These are phyloP conservation scores for Paralagenidium karlingii DNA, from an alignment of 352 stramenopile genomes.

Conservation along the genomic window DNA sequence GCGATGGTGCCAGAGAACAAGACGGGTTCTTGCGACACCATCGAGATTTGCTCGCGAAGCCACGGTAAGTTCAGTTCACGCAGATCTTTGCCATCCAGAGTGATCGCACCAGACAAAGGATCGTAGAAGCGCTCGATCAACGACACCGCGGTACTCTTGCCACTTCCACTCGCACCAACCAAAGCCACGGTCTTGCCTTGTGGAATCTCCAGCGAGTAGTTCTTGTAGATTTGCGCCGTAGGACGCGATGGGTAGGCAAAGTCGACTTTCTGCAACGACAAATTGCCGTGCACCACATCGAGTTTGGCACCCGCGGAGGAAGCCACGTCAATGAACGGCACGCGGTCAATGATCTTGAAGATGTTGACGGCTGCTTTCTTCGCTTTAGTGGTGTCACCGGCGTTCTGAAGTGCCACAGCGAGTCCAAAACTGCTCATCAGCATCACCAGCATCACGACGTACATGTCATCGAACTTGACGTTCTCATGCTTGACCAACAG, in stretches of 20 bases:
- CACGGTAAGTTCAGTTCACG: slow-evolving; percentile 39
- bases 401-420: slow-evolving; percentile 31
- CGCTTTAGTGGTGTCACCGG: slow-evolving; percentile 34
- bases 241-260: slow-evolving; percentile 87
- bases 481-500: slow-evolving; percentile 21
- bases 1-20: slow-evolving; percentile 67
- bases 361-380: slow-evolving; percentile 40
- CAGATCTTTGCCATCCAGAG: slow-evolving; percentile 57
- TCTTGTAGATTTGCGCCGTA: slow-evolving; percentile 55
- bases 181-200: slow-evolving; percentile 74
- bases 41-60: slow-evolving; percentile 27
- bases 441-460: slow-evolving; percentile 33
- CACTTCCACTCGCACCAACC: slow-evolving; percentile 71
- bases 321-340: slow-evolving; percentile 16
- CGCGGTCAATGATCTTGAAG: slow-evolving; percentile 75
- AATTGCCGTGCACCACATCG: slow-evolving; percentile 22
- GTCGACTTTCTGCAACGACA: slow-evolving; percentile 79
- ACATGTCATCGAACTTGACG: slow-evolving; percentile 33
- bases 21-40: slow-evolving; percentile 63
- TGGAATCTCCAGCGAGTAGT: slow-evolving; percentile 50
- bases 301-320: slow-evolving; percentile 8
- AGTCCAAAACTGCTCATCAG: slow-evolving; percentile 41
- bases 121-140: slow-evolving; percentile 83
- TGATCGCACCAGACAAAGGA: slow-evolving; percentile 31
- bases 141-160: slow-evolving; percentile 76